Base-by-base conservation (phyloP, 1,284 basidiomycete species). In the Gymnopus androsaceus region DNA sequence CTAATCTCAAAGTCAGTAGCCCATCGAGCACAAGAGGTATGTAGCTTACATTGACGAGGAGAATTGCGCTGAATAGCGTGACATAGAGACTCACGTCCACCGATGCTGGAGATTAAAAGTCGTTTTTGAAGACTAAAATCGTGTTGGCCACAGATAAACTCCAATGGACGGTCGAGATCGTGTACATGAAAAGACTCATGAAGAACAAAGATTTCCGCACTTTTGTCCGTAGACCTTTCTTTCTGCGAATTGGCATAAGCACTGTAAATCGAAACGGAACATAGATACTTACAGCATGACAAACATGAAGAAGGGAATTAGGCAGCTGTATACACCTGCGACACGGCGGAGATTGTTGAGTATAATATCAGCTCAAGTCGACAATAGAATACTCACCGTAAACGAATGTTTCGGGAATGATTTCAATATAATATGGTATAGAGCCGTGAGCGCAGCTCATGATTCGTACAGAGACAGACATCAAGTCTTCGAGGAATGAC, bases 121-220 rank as follows among this genome's bases (percentile, higher is more conserved):
- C 25, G 25, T 61, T 59, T 21, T 56, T 37, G n/a, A n/a, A n/a
- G n/a, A n/a, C n/a, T 31, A 59, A 46, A 9, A 61, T 41, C 4
- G 56, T 52, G 28, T 58, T 38, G 27, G 57, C 57, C 19, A 65
- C 34, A 4, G 47, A 57, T 37, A 59, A 55, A 4, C 37, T 37
- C 64, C 63, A 63, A 36, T 61, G 64, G 0, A 52, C 51, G 4
- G 52, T 59, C 5, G 61, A 60, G 7, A 65, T 51, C 15, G 54
- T 14, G 27, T 55, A 59, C 58, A 59, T 59, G 36, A 54, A 44
- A 14, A 56, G 8, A 14, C 34, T 53, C 50, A 49, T 49, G 3
- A 15, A 9, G 7, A 59, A 47, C 23, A 59, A 19, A 30, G 50
- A 19, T 21, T 36, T 58, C 15, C 52, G 51, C 3, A 23, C 21